phyloP scores from a whole-genome alignment of 2,329 filamentous ascomycete genomes.

The Colletotrichum somersetense region DNA sequence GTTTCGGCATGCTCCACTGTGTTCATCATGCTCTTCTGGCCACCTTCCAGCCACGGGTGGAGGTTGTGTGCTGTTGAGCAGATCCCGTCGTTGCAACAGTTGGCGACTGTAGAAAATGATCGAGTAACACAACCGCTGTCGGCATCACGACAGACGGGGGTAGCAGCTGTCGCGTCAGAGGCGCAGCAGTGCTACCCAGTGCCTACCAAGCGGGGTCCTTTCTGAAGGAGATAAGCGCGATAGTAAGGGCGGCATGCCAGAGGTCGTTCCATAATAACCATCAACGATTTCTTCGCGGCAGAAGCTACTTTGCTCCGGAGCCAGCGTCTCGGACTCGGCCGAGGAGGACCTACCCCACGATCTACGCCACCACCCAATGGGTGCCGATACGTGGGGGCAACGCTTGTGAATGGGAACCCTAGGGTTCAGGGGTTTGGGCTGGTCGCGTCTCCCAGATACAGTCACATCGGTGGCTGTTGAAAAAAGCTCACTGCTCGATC shows the following conservation, averaged over 20 bases:
- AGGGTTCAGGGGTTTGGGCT: slow-evolving; percentile 55
- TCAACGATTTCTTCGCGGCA: slow-evolving; percentile 47
- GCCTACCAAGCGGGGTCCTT: slow-evolving; percentile 57
- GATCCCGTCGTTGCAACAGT: slow-evolving; percentile 7
- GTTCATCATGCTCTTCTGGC: slow-evolving; percentile 10
- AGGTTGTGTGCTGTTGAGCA: neutral
- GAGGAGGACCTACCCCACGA: slow-evolving; percentile 56
- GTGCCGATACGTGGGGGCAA: slow-evolving; percentile 43
- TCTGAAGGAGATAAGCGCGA: slow-evolving; percentile 71
- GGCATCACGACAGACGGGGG: slow-evolving; percentile 36
- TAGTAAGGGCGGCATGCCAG: slow-evolving; percentile 62
- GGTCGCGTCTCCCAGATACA: slow-evolving; percentile 62
- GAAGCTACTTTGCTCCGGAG: slow-evolving; percentile 67
- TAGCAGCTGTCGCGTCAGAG: neutral
- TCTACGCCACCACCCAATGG: slow-evolving; percentile 46
- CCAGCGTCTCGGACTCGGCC: slow-evolving; percentile 70
- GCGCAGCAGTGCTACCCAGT: slow-evolving; percentile 40
- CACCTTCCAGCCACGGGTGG: neutral
- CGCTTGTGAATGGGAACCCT: slow-evolving; percentile 40
- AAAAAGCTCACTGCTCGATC: slow-evolving; percentile 54
- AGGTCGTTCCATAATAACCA: slow-evolving; percentile 33
- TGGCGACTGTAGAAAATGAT: slow-evolving; percentile 37
- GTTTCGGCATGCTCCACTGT: neutral
- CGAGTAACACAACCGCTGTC: slow-evolving; percentile 41
- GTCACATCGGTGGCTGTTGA: slow-evolving; percentile 47